A percentile compares a stretch with the other conserved stretches of the same genome.
phyloP scores from a whole-genome alignment of 768 basidiomycete genomes.

The Hysterangium stoloniferum region DNA sequence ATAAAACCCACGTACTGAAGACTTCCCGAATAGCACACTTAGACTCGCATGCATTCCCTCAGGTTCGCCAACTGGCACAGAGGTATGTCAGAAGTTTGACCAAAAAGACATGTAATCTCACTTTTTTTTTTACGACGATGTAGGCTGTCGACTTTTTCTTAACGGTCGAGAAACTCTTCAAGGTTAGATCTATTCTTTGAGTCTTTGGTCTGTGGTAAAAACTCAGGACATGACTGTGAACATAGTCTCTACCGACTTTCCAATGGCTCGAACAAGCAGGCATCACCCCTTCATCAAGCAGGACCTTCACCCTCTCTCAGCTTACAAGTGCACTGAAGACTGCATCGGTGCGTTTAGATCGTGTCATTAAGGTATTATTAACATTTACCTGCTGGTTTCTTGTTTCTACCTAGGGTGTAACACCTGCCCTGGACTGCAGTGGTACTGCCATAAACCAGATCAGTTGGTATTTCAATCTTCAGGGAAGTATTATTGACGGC shows the following conservation, averaged over 20 bases:
- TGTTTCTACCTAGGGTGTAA: constrained; percentile 32
- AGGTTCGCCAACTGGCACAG: constrained; percentile 52
- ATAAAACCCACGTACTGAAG: background rate
- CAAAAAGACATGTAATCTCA: too few relatives aligned
- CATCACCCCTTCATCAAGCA: constrained; percentile 56
- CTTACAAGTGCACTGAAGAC: constrained; percentile 47
- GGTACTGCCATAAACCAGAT: constrained; percentile 34
- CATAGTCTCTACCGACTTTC: constrained; percentile 53
- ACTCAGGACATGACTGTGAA: background rate
- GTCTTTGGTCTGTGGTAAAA: too few relatives aligned
- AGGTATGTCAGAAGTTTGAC: constrained; percentile 30
- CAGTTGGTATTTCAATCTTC: constrained; percentile 56
- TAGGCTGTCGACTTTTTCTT: constrained; percentile 65
- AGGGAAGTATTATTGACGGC: constrained; percentile 63
- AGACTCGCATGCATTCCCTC: constrained; percentile 48
- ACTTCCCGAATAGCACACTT: constrained; percentile 41
- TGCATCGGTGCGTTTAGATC: constrained; percentile 33
- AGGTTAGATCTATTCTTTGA: background rate
- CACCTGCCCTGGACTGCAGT: constrained; percentile 41
- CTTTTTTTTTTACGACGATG: background rate
- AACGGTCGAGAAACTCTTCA: constrained; percentile 15
- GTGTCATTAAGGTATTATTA: background rate
- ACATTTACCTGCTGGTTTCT: too few relatives aligned
- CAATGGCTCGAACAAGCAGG: constrained; percentile 63
- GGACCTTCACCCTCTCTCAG: constrained; percentile 49